A percentile compares a stretch with the other conserved stretches of the same genome.
Conservation (phyloP, 192 early-diverging fungal species). For the Entrophospora sp. region DNA sequence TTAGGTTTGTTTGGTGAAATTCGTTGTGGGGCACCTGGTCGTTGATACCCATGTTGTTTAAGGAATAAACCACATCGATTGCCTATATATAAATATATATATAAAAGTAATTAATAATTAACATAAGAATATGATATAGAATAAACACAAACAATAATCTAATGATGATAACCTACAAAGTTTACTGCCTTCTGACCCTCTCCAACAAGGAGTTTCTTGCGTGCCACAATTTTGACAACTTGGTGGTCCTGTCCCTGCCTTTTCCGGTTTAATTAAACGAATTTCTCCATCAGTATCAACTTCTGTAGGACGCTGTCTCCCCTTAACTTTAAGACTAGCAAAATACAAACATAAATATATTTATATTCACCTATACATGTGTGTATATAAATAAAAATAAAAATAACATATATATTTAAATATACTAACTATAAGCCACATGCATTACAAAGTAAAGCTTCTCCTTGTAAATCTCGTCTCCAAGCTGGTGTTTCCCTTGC, state of each 20-base stretch:
- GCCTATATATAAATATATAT: background rate
- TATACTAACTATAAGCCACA: constrained; percentile 15
- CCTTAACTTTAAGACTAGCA: constrained; percentile 17
- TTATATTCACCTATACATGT: background rate
- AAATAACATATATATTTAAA: background rate
- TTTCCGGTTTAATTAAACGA: constrained; percentile 1
- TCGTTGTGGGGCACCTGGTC: background rate
- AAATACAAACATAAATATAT: background rate
- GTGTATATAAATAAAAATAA: background rate
- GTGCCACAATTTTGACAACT: constrained; percentile 12
- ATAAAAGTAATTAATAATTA: background rate
- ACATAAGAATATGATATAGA: too few species aligned
- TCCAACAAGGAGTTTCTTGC: constrained; percentile 12
- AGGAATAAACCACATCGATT: constrained; percentile 14
- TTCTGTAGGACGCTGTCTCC: constrained; percentile 19
- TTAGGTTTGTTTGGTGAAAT: too few species aligned
- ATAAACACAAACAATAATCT: background rate
- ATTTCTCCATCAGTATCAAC: constrained; percentile 11
- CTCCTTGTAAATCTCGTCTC: constrained; percentile 15
- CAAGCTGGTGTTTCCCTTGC: constrained; percentile 15
- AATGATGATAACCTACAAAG: constrained; percentile 3
- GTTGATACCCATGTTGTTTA: constrained; percentile 1
- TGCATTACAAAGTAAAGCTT: constrained; percentile 13
- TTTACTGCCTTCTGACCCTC: constrained; percentile 5
- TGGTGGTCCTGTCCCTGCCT: background rate